Evolutionary conservation across 441 rosid species (phyloP).

Genomic region (Corymbia calophylla): DNA sequence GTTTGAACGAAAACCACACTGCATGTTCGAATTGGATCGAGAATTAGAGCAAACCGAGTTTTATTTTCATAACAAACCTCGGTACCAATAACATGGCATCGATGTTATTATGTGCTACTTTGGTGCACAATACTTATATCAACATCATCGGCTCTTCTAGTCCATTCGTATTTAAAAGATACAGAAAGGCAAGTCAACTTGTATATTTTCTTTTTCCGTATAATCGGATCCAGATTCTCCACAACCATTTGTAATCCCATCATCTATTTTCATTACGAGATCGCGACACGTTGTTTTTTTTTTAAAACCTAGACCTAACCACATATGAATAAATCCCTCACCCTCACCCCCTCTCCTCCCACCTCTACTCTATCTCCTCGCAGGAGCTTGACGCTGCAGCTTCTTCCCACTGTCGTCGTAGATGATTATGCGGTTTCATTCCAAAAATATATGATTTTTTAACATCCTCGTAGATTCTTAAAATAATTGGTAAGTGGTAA

Average conservation of each 20-base stretch:
- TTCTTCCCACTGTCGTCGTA: too few relatives aligned
- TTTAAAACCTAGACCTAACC: background rate
- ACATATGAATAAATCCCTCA: background rate
- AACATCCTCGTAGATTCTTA: too few relatives aligned
- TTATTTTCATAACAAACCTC: background rate
- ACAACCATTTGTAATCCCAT: background rate
- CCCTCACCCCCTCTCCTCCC: background rate
- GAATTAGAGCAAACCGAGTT: background rate
- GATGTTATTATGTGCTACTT: background rate
- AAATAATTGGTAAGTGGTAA: too few relatives aligned
- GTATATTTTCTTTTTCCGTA: background rate
- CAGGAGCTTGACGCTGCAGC: too few relatives aligned
- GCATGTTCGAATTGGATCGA: background rate
- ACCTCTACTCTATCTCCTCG: background rate
- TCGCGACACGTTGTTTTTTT: background rate
- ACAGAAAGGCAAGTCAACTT: background rate
- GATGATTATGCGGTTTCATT: too few relatives aligned
- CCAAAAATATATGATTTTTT: too few relatives aligned
- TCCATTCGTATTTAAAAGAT: background rate
- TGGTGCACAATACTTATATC: background rate
- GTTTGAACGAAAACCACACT: background rate
- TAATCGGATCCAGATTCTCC: background rate
- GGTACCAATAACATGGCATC: background rate
- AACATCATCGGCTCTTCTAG: background rate
- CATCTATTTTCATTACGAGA: background rate